Evolutionary conservation across 1,284 basidiomycete genomes (phyloP).

Genomic region (Pascua sp.): DNA sequence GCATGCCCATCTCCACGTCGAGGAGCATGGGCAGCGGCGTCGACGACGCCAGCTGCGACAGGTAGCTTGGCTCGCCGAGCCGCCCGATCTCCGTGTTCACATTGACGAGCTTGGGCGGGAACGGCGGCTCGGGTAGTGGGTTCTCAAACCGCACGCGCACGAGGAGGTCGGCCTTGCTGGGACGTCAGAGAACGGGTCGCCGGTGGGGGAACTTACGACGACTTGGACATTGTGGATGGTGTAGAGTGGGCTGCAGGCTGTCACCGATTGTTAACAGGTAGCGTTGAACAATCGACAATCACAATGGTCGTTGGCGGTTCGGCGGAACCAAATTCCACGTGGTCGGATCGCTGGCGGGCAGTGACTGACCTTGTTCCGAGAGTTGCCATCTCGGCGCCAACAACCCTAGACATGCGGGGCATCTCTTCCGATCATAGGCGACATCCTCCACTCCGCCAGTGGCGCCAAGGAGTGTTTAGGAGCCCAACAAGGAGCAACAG

Average conservation of each 20-base stretch:
- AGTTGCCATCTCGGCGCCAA: no score
- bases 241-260: not conserved
- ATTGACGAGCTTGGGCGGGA: conserved; percentile 85
- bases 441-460: no score
- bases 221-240: conserved; percentile 29
- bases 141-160: conserved; percentile 89
- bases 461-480: no score
- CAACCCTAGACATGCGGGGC: no score
- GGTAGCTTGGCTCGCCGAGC: conserved; percentile 77
- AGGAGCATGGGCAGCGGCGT: conserved; percentile 86
- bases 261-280: not conserved
- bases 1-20: conserved; percentile 92
- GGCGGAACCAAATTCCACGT: no score
- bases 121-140: conserved; percentile 87
- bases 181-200: not conserved
- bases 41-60: conserved; percentile 72
- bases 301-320: no score
- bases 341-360: no score
- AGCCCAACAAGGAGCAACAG: no score
- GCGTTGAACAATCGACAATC: no score
- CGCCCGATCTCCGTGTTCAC: conserved; percentile 77
- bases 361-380: no score
- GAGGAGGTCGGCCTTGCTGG: conserved; percentile 62
- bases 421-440: no score
- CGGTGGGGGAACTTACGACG: conserved; percentile 18